These are phyloP conservation scores for Coffea eugenioides DNA, from an alignment of 257 asterid genomes.

Conservation along the genomic window DNA sequence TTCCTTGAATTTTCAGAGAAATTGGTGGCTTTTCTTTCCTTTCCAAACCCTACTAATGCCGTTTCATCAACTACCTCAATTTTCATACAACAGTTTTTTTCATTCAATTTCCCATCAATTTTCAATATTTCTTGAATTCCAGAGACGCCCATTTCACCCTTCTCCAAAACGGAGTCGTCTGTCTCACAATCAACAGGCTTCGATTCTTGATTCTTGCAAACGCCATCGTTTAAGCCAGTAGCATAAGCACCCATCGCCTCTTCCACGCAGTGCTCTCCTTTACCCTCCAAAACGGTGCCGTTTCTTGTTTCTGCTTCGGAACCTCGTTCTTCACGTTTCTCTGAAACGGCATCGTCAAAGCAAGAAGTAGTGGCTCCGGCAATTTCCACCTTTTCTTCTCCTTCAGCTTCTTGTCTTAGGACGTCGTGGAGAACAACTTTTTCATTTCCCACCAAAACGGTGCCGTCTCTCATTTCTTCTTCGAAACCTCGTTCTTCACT, in stretches of 20 bases:
- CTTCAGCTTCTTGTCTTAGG: not conserved
- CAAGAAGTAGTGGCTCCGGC: not conserved
- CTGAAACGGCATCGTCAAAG: not conserved
- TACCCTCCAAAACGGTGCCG: not conserved
- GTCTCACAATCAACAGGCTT: not conserved
- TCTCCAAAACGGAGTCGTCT: not conserved
- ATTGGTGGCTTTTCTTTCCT: not conserved
- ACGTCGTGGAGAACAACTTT: no score
- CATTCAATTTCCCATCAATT: not conserved
- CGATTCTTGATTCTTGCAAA: slow-evolving; percentile 12
- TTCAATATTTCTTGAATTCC: not conserved
- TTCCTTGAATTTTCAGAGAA: not conserved
- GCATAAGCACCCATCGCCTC: not conserved
- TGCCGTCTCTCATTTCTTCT: no score
- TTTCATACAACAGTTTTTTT: slow-evolving; percentile 31
- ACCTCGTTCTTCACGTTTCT: not conserved
- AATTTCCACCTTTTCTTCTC: not conserved
- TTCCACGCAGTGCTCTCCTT: not conserved
- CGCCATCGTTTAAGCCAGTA: not conserved
- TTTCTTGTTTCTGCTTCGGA: not conserved
- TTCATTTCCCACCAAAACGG: no score
- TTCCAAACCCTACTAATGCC: slow-evolving; percentile 19
- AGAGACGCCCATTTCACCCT: slow-evolving; percentile 5
- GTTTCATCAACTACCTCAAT: slow-evolving; percentile 40
- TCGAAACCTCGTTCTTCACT: not conserved